Conservation (phyloP, 805 yeast genomes). For the Barnettozyma pratensis region DNA sequence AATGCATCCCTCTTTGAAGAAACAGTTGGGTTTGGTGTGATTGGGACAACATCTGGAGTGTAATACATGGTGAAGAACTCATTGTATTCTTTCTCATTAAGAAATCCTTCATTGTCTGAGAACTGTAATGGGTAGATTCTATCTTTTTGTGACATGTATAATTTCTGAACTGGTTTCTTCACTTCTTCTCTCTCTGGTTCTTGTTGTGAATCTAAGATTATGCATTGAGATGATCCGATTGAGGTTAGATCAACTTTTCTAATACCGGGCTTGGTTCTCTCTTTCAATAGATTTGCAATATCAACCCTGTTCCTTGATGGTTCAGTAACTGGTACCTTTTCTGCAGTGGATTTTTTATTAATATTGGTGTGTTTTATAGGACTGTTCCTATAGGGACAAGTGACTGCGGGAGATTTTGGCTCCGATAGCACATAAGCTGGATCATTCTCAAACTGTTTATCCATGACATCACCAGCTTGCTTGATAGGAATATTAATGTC, state of each 20-base stretch:
- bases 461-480: slow-evolving; percentile 13
- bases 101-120: slow-evolving; percentile 15
- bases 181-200: not conserved
- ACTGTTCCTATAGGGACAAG: no score
- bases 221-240: slow-evolving; percentile 12
- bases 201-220: not conserved
- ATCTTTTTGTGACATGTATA: slow-evolving; percentile 14
- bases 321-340: not conserved
- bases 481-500: not conserved
- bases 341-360: no score
- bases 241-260: slow-evolving; percentile 7
- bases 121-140: slow-evolving; percentile 5
- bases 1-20: slow-evolving; percentile 9
- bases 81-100: slow-evolving; percentile 12
- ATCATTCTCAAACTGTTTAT: slow-evolving; percentile 17
- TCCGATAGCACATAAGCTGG: not conserved
- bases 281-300: slow-evolving; percentile 17
- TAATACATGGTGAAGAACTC: slow-evolving; percentile 16
- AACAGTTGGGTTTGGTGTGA: slow-evolving; percentile 11
- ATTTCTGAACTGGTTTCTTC: not conserved
- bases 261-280: slow-evolving; percentile 1
- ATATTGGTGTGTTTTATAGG: not conserved
- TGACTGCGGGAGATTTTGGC: no score
- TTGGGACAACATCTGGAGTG: slow-evolving; percentile 5
- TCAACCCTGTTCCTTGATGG: slow-evolving; percentile 7